Conservation (phyloP, 1,284 basidiomycete genomes). For the Leccinum angustisporum region DNA sequence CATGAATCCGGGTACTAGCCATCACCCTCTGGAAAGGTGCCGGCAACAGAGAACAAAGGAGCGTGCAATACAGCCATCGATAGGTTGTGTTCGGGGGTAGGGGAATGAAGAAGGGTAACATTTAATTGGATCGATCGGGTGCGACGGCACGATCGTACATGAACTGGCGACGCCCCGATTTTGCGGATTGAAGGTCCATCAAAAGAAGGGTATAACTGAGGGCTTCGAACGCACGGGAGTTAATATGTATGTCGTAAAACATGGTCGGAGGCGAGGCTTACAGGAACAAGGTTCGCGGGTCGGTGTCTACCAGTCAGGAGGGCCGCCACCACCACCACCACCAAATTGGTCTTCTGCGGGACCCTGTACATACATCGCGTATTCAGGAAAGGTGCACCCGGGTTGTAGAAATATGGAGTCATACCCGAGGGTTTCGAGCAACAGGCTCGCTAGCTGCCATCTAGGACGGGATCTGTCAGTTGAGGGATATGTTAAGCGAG, state of each 20-base stretch:
- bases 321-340: constrained; percentile 7
- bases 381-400: constrained; percentile 6
- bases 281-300: constrained; percentile 3
- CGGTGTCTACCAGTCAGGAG: constrained; percentile 30
- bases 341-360: constrained; percentile 23
- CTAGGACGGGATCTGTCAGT: constrained; percentile 14
- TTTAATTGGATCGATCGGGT: neutral
- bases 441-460: constrained; percentile 6
- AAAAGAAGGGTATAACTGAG: neutral
- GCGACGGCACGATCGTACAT: constrained; percentile 13
- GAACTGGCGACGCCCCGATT: constrained; percentile 10
- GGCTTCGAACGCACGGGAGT: constrained; percentile 8
- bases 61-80: constrained; percentile 11
- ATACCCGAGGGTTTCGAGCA: constrained; percentile 17
- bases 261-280: constrained; percentile 10
- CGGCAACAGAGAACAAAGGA: constrained; percentile 9
- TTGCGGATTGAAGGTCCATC: constrained; percentile 4
- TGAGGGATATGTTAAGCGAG: neutral
- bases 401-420: neutral
- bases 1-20: constrained; percentile 6
- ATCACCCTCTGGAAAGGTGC: constrained; percentile 6
- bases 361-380: constrained; percentile 4
- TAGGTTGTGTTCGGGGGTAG: constrained; percentile 15
- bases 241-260: constrained; percentile 4
- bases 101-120: neutral